Evolutionary conservation across 495 filamentous ascomycete species (phyloP), one percentile per base, ranked within the genome.

Genomic region (Schizothecium vesticola): DNA sequence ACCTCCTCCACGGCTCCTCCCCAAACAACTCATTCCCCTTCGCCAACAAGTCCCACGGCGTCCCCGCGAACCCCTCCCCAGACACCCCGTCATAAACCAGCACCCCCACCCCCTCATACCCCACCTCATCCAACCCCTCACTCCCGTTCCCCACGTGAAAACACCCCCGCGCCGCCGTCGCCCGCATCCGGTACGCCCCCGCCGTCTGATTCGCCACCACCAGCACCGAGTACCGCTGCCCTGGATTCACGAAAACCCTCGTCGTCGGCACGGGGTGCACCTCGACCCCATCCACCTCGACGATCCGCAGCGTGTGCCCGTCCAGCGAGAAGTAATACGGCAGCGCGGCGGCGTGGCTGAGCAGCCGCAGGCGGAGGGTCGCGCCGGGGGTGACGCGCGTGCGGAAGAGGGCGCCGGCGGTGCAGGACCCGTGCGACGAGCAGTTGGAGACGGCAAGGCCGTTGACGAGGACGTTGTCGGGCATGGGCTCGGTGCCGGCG

Each of bases 401-500:
- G 1, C 59, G 58, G 56, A 59, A 59, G 51, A 65, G n/a, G 1
- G 51, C 29, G 3, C 63, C 63, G 4, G 51, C 63, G 0, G 43
- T 26, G 51, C 63, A 65, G 9, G 8, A 7, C 9, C 23, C 23
- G 59, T 22, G 19, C 3, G 51, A 16, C 3, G 33, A 25, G 63
- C 63, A 65, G 19, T 65, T 65, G 24, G 63, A 65, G 13, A 26
- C 36, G 19, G 24, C 36, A 0, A 21, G 51, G 6, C 63, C 63
- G 43, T 65, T 65, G 10, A 65, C 22, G 51, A 65, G 28, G 24
- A 65, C 58, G 24, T 65, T 65, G 51, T 65, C 63, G 11, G 63
- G 63, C 16, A 43, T 43, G 0, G 36, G 36, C 13, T 43, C 36
- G 25, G 63, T 24, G 25, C 25, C 36, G 13, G 36, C 36, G 26